phyloP scores from a whole-genome alignment of 257 asterid genomes.

The Solanum microdontum region DNA sequence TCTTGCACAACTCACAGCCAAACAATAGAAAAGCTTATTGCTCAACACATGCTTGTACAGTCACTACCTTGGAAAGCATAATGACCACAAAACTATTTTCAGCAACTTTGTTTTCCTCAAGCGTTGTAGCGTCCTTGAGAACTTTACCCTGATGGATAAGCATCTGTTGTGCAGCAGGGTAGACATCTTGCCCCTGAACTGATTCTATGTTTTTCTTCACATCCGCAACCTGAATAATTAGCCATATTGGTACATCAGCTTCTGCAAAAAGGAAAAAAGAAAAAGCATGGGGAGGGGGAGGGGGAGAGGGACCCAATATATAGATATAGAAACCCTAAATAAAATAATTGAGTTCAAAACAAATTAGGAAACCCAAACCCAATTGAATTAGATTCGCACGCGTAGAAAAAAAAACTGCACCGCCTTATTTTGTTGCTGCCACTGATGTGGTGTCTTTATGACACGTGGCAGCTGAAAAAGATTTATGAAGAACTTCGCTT shows the following conservation, averaged over 20 bases:
- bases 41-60: neutral
- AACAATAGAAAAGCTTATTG: neutral
- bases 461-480: neutral
- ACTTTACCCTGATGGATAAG: slow-evolving; percentile 93
- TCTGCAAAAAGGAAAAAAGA: neutral
- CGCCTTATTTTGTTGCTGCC: neutral
- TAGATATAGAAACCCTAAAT: neutral
- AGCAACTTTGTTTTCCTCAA: slow-evolving; percentile 73
- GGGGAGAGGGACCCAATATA: neutral
- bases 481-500: neutral
- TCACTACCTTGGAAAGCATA: slow-evolving; percentile 69
- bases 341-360: neutral
- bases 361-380: neutral
- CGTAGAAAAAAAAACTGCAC: neutral
- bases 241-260: neutral
- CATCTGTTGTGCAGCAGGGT: slow-evolving; percentile 77
- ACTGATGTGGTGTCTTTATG: neutral
- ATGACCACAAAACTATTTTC: slow-evolving; percentile 71
- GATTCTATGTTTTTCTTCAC: slow-evolving; percentile 70
- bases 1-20: neutral
- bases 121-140: slow-evolving; percentile 62
- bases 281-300: neutral
- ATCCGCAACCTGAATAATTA: slow-evolving; percentile 44
- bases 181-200: slow-evolving; percentile 55
- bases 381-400: neutral